Base-by-base conservation (phyloP, 139 green algal species). In the Tetraselmis striata region DNA sequence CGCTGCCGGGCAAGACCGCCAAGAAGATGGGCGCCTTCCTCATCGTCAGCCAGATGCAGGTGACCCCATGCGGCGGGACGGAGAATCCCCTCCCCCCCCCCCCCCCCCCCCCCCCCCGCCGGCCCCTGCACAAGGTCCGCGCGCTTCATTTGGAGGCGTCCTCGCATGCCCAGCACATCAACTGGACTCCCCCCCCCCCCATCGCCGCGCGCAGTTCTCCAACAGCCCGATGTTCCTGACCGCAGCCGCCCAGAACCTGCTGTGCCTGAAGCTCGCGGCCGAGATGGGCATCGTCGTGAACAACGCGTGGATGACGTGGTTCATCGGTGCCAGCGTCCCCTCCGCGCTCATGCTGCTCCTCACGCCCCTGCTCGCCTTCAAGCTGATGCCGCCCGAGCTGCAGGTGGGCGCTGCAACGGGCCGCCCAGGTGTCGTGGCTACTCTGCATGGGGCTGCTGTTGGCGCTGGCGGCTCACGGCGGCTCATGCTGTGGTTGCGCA, bases 181-280 rank as follows among this genome's bases (percentile, higher is more conserved):
- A n/a, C n/a, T n/a, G n/a, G n/a, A 96, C 86, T 90, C 86, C 58
- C 89, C 83, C 28, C 92, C 88, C n/a, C 83, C n/a, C n/a, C n/a
- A n/a, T n/a, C n/a, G n/a, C n/a, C n/a, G n/a, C n/a, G n/a, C n/a
- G n/a, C n/a, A n/a, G n/a, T n/a, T n/a, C n/a, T 67, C 45, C 45
- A 67, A 67, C 45, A 67, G 45, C 45, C 45, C 45, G 18, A 67
- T 98, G 86, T 97, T 98, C 85, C 91, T 98, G 29, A 98, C 96
- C 2, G 95, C 89, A 0, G 93, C 95, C 0, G 94, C 95, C 1
- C 92, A 98, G 90, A 99, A 99, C 93, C 92, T 99, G 87, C 92
- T 99, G 85, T 98, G 95, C 89, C 84, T 99, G 75, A 97, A 99
- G 86, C 88, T 99, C 58, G 97, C 96, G 0, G 84, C 87, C 1